phyloP scores from a whole-genome alignment of 23 red algal species.

The Agarophyton chilense region DNA sequence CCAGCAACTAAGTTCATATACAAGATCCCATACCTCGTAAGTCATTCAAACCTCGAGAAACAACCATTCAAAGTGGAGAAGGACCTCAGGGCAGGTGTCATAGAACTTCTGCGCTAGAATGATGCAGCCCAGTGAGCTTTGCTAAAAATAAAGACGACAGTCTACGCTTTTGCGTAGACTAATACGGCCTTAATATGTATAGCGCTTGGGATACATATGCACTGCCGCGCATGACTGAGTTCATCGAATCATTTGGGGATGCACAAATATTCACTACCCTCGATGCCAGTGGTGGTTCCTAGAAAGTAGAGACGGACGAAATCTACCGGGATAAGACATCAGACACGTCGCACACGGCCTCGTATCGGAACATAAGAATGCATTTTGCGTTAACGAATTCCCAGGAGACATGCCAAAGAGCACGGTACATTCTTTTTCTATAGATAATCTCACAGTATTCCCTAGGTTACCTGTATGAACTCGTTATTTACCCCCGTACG shows the following conservation, averaged over 20 bases:
- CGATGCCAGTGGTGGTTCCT: slow-evolving; percentile 1
- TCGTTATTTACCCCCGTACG: not conserved
- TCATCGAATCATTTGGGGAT: slow-evolving; percentile 26
- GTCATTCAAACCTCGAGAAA: not conserved
- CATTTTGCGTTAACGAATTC: not conserved
- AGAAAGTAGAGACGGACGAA: not conserved
- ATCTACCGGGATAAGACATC: not conserved
- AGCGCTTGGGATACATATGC: slow-evolving; percentile 25
- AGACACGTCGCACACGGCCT: not conserved
- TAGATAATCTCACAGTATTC: not conserved
- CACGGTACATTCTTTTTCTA: not conserved
- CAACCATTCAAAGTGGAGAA: not conserved
- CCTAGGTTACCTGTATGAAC: not conserved
- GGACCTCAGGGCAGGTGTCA: not conserved
- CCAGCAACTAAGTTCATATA: not conserved
- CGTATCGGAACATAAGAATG: not conserved
- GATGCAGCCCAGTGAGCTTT: not conserved
- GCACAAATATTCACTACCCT: slow-evolving; percentile 1
- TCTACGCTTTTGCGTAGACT: slow-evolving; percentile 34
- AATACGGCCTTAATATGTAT: not conserved
- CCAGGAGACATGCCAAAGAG: not conserved
- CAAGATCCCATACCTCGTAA: not conserved
- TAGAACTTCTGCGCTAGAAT: slow-evolving; percentile 13
- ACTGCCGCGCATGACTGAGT: slow-evolving; percentile 28
- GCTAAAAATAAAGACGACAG: slow-evolving; percentile 25